Percentiles rank a stretch among this genome's conserved stretches.
These are phyloP conservation scores for Globisporangium mamillatum DNA, from an alignment of 352 stramenopile genomes.

Conservation along the genomic window DNA sequence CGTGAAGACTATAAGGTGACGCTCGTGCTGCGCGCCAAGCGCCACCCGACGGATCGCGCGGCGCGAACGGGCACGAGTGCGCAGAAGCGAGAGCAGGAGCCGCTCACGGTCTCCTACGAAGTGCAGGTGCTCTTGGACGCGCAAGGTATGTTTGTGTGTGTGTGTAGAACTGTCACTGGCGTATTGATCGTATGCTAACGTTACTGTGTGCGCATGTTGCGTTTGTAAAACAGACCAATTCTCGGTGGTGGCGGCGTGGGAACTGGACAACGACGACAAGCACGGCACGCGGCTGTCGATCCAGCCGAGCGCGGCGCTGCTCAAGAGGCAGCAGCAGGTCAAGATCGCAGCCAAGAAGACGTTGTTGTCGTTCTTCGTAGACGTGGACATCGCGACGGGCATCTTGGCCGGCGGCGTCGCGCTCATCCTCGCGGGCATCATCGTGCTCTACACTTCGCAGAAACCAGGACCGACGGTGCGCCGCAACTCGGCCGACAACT, in stretches of 20 bases:
- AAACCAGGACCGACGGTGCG: constrained; percentile 21
- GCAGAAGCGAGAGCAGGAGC: constrained; percentile 19
- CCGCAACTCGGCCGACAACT: constrained; percentile 10
- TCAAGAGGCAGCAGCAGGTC: constrained; percentile 11
- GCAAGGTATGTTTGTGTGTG: constrained; percentile 17
- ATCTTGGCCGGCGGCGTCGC: constrained; percentile 44
- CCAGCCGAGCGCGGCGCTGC: constrained; percentile 23
- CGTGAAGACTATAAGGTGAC: constrained; percentile 41
- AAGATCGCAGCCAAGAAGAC: constrained; percentile 5
- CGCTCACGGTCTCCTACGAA: constrained; percentile 27
- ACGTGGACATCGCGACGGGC: constrained; percentile 25
- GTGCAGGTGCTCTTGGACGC: constrained; percentile 26
- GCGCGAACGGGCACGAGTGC: constrained; percentile 30
- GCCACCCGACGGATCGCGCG: constrained; percentile 16
- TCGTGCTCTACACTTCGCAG: constrained; percentile 50
- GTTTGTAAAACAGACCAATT: constrained; percentile 33
- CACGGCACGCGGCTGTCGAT: constrained; percentile 46
- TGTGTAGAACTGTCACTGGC: background rate
- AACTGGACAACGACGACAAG: constrained; percentile 32
- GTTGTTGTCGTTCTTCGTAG: background rate
- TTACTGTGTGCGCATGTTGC: background rate
- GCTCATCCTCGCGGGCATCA: constrained; percentile 42
- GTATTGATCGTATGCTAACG: background rate
- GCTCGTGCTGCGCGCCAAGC: constrained; percentile 40
- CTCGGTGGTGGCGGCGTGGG: constrained; percentile 59